Evolutionary conservation across 164 flowering plant species (phyloP).

Genomic region (Tetrastigma voinierianum): DNA sequence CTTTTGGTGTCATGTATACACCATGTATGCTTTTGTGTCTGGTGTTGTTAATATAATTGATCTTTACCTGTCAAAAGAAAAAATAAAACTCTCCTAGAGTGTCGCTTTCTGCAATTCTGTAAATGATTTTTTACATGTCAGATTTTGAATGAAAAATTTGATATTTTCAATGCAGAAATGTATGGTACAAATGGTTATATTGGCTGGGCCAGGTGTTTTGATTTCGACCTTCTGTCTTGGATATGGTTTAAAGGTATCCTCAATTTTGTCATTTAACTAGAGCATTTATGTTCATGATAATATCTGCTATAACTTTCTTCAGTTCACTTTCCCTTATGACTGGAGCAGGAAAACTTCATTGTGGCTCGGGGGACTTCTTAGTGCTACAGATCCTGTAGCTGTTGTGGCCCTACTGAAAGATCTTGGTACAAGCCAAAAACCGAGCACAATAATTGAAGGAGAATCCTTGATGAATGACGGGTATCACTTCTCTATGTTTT

Average conservation of each 20-base stretch:
- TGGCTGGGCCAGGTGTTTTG: conserved; percentile 96
- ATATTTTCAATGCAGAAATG: conserved; percentile 58
- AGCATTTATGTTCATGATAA: conserved; percentile 1
- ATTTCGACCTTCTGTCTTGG: conserved; percentile 89
- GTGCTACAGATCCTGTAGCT: conserved; percentile 99
- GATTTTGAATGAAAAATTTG: background rate
- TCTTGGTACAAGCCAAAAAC: conserved; percentile 97
- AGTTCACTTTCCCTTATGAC: conserved; percentile 81
- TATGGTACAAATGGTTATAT: conserved; percentile 81
- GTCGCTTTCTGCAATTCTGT: background rate
- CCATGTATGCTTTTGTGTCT: no score
- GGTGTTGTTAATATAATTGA: no score
- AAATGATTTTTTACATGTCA: background rate
- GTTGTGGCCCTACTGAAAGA: conserved; percentile 93
- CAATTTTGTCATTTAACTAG: background rate
- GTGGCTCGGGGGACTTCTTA: conserved; percentile 92
- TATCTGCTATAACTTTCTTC: conserved; percentile 19
- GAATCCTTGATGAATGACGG: conserved; percentile 99
- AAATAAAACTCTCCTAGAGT: background rate
- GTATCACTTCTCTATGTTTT: conserved; percentile 32
- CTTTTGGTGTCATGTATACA: no score
- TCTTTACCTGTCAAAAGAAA: no score
- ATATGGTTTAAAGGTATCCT: conserved; percentile 73
- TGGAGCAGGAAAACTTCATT: conserved; percentile 95
- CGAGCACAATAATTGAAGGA: conserved; percentile 95